Conservation (phyloP, 2,329 filamentous ascomycete species). For the Ilyonectria destructans region DNA sequence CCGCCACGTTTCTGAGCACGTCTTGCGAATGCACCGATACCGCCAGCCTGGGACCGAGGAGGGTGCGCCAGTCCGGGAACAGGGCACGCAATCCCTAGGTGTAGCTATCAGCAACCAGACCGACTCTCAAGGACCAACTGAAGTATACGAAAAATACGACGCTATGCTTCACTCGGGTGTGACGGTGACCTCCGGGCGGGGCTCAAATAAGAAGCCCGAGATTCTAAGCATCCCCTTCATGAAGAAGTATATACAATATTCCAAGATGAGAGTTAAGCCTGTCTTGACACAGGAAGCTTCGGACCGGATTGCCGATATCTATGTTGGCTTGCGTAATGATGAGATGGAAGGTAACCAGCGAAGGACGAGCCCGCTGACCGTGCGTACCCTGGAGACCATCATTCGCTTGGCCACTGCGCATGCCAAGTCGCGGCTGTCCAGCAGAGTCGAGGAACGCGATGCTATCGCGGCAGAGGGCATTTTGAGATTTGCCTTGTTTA, state of each 20-base stretch:
- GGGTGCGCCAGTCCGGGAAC: constrained; percentile 93
- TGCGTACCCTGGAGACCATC: constrained; percentile 97
- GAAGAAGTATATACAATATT: constrained; percentile 99
- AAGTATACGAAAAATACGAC: constrained; percentile 97
- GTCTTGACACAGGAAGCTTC: constrained; percentile 92
- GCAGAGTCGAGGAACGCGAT: constrained; percentile 90
- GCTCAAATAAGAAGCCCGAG: constrained; percentile 83
- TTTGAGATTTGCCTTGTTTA: constrained; percentile 95
- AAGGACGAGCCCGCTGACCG: constrained; percentile 94
- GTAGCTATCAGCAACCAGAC: constrained; percentile 88
- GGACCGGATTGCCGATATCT: constrained; percentile 91
- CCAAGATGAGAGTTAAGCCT: constrained; percentile 92
- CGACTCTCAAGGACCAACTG: constrained; percentile 81
- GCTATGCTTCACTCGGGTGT: constrained; percentile 96
- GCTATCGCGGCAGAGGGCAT: constrained; percentile 91
- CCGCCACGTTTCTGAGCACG: constrained; percentile 93
- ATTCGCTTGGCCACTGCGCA: constrained; percentile 98
- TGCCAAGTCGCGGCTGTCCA: constrained; percentile 91
- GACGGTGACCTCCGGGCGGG: constrained; percentile 81
- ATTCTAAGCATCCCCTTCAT: constrained; percentile 97
- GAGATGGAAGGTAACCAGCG: constrained; percentile 96
- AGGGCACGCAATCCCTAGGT: constrained; percentile 85
- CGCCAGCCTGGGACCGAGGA: constrained; percentile 94
- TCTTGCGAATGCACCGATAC: constrained; percentile 97
- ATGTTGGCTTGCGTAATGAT: constrained; percentile 94